Percentiles rank a stretch among this genome's conserved stretches.
phyloP scores from a whole-genome alignment of 164 flowering plant genomes.

The Malania oleifera region DNA sequence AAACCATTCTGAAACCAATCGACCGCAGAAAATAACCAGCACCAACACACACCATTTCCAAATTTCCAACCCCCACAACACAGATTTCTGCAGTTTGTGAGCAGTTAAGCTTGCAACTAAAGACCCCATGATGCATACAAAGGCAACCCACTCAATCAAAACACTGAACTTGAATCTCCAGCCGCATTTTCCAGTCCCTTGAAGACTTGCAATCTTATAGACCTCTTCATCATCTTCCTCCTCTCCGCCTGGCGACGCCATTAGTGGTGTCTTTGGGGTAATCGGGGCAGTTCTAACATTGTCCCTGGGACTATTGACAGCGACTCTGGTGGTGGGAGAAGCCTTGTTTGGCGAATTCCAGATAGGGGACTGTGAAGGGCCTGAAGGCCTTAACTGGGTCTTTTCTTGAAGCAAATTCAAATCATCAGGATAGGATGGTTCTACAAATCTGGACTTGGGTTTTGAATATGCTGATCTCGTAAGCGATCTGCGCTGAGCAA shows the following conservation, averaged over 20 bases:
- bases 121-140: conserved; percentile 30
- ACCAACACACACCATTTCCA: conserved; percentile 82
- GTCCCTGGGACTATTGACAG: conserved; percentile 8
- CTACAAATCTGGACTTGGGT: no score
- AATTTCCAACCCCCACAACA: conserved; percentile 52
- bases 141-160: conserved; percentile 43
- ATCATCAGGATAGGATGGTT: no score
- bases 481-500: no score
- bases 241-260: conserved; percentile 30
- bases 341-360: conserved; percentile 17
- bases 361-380: conserved; percentile 19
- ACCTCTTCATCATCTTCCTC: conserved; percentile 65
- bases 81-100: conserved; percentile 19
- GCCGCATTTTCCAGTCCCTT: conserved; percentile 14
- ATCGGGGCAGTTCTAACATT: conserved; percentile 15
- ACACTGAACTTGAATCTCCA: conserved; percentile 29
- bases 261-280: conserved; percentile 37
- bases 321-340: conserved; percentile 5
- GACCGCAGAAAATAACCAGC: conserved; percentile 60
- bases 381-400: no score
- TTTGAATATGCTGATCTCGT: no score
- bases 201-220: conserved; percentile 26
- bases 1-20: conserved; percentile 61
- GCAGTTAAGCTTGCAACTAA: conserved; percentile 47
- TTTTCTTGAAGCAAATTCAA: no score